Evolutionary conservation across 192 early-diverging fungal species (phyloP), one percentile per base, ranked within the genome.

Genomic region (Coemansia erecta): DNA sequence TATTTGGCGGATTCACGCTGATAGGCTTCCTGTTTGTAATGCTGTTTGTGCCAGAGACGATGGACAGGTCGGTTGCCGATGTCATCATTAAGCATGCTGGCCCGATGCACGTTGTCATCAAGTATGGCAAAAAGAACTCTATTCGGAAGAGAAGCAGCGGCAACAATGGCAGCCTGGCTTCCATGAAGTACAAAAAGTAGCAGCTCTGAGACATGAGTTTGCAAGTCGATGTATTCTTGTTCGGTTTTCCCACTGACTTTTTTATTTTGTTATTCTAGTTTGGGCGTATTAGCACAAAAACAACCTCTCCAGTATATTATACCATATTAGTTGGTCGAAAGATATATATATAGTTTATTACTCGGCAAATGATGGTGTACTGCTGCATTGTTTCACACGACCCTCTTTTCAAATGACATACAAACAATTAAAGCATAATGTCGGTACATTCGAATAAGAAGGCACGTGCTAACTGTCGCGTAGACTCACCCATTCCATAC

Each of bases 41-140:
- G 46, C 60, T 81, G 56, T 86, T 81, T 61, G 83, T 92, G 23
- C 90, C 90, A 11, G 90, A 93, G 78, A 91, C 89, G 10, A 82
- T 81, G 57, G 85, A 86, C 45, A 75, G 83, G 59, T 75, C 85
- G 13, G 63, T 86, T 2, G 21, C 68, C 11, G 61, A 72, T 7
- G 45, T 64, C 9, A 51, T 66, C 5, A 50, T 48, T 35, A 54
- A 65, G 33, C 73, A 76, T 24, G 33, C 53, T 17, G 73, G 73
- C 39, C 51, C 60, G 11, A 43, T 66, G 45, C 73, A 76, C 22
- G 9, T 66, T 31, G 63, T 66, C 26, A 40, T 63, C 33, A 61
- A 54, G 48, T 49, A 31, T 14, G 49, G 56, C 41, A 43, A 3
- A 22, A 48, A 43, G 28, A 17, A 37, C 8, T 19, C 43, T 15